Evolutionary conservation across 2,329 filamentous ascomycete species (phyloP), one percentile per base, ranked within the genome.

Genomic region (Biscogniauxia sp.): DNA sequence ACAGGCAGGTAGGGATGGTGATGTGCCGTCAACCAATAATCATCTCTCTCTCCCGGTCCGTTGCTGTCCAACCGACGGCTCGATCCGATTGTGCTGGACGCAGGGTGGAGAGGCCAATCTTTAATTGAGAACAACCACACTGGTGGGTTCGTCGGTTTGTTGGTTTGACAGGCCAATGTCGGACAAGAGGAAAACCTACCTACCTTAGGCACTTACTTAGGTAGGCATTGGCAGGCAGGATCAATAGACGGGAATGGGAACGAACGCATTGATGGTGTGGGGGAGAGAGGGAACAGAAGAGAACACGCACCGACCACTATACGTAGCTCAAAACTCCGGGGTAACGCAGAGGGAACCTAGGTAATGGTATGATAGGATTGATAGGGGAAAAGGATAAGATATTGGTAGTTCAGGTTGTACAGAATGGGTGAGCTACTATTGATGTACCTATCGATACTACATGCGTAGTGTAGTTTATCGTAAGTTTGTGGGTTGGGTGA

Each of bases 21-120:
- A 26, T 26, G 23, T n/a, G 25, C 25, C n/a, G 52, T 19, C 52
- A 32, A 19, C 52, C 52, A 49, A 55, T 45, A 25, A 64, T 51
- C 37, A 45, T 57, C 37, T 45, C 2, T 23, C 23, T 23, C 23
- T 23, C 23, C 11, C n/a, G n/a, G n/a, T 45, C 37, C 37, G 2
- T 45, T 45, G 37, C 17, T n/a, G 37, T 45, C 37, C 13, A 45
- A 45, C 37, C 17, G 13, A 45, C 37, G 37, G 37, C 15, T 45
- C 37, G 37, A 45, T n/a, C 37, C 37, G 37, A 45, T 45, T 45
- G 37, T 45, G n/a, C n/a, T n/a, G n/a, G 7, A 45, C 13, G 37
- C 37, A 45, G 17, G 17, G 37, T n/a, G 37, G 17, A n/a, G 37
- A 45, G 37, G 13, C 17, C 17, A 17, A 45, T 45, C 17, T 45